Evolutionary conservation across 441 rosid species (phyloP), one percentile per base, ranked within the genome.

Genomic region (Manihot esculenta): DNA sequence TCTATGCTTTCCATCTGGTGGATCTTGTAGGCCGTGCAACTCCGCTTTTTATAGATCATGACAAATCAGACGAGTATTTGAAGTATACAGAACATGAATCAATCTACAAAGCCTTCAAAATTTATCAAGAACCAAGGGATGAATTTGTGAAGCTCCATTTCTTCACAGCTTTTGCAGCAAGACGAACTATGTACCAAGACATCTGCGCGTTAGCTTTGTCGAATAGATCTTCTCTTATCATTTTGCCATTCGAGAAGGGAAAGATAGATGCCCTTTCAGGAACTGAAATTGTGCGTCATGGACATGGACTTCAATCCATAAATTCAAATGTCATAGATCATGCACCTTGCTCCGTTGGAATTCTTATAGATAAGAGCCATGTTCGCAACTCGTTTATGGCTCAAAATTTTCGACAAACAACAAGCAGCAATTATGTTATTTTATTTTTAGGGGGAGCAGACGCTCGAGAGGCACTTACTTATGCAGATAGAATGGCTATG

Each of bases 371-470:
- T 61, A 85, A 86, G 76, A 84, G 84, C 1, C 57, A 73, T n/a
- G 53, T 71, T n/a, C 44, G 72, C 9, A 82, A 80, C 42, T 75
- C 81, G 8, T 3, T 73, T 2, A 21, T 68, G 23, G 72, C 68
- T 5, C 49, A 71, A 2, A 3, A 35, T 1, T 20, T 56, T 23
- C 20, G 26, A 62, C 21, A 26, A 12, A 64, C 41, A 30, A 0
- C 72, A 10, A 1, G n/a, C 11, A 80, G 77, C 38, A 81, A 77
- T 21, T 80, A 80, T 8, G 82, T 76, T 1, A 63, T 91, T 68
- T 47, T 91, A 41, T 91, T 91, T 63, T 45, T 86, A 13, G 97
- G 96, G 58, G 98, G 98, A 26, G 79, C 91, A 14, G 96, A 91
- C 67, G 79, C 85, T 9, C 74, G 97, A 64, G 97, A 93, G 73